Base-by-base conservation (phyloP, 2,329 filamentous ascomycete species). In the Orbilia oligospora region DNA sequence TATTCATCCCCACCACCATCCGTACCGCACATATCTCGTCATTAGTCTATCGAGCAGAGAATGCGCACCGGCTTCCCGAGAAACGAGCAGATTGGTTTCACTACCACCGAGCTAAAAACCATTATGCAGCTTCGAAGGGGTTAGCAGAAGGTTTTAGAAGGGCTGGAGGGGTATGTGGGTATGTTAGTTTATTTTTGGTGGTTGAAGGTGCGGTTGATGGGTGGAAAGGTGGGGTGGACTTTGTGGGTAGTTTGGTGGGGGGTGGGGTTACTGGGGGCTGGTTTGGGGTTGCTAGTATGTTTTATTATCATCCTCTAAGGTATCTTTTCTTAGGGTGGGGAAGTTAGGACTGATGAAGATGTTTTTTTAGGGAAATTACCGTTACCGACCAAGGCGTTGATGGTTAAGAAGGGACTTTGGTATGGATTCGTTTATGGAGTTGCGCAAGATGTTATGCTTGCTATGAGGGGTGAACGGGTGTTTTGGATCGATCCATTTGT, bases 61-160 rank as follows among this genome's bases (percentile, higher is more conserved):
- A 99, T 83, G 94, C 96, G 0, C 96, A 99, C 87, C 92, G 95
- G 81, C 90, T 97, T 80, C 96, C 96, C 20, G 90, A 89, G 2
- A 91, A 91, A 0, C 91, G 93, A 27, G 90, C 91, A 1, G 95
- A 94, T 18, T 99, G 96, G 96, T 99, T 95, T 84, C 89, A 98
- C n/a, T 99, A 99, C 85, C 95, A 98, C 87, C 97, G 97, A 86
- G 93, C 90, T 83, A 98, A 98, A 85, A 98, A 97, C 85, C 98
- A 99, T 86, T 90, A 93, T 82, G 89, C 92, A 65, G 91, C 93
- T 82, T 88, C 92, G 22, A 92, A 92, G 5, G 95, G 92, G 0
- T 86, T 97, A 18, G 89, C 89, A 66, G 93, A 97, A 82, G 96
- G 93, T 0, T 71, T 91, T 64, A 94, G 97, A 85, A 67, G 76